Percentiles rank a stretch among this genome's conserved stretches.
phyloP scores from a whole-genome alignment of 2,329 filamentous ascomycete species.

The Aureobasidium sp. region DNA sequence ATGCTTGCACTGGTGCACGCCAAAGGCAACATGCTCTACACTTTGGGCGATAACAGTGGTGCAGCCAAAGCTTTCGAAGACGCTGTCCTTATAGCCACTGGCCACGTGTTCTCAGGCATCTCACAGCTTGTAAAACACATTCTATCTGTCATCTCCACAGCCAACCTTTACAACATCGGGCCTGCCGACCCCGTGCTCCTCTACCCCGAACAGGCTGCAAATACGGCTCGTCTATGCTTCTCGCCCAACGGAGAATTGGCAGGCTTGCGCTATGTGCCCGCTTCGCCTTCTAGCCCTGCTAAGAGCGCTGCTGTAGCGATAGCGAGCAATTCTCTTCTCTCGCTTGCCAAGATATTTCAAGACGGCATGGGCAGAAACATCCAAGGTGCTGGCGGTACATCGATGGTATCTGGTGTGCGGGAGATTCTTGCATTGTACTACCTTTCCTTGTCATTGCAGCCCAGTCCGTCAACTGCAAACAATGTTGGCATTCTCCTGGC shows the following conservation, averaged over 20 bases:
- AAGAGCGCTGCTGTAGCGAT: slow-evolving; percentile 80
- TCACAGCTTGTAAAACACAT: slow-evolving; percentile 73
- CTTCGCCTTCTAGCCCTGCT: slow-evolving; percentile 55
- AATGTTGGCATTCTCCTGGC: slow-evolving; percentile 97
- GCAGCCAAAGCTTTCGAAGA: slow-evolving; percentile 92
- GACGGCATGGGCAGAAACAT: slow-evolving; percentile 81
- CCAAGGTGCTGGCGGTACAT: slow-evolving; percentile 25
- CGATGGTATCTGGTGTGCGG: slow-evolving; percentile 64
- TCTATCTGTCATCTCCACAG: slow-evolving; percentile 55
- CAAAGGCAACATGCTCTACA: slow-evolving; percentile 97
- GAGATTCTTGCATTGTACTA: slow-evolving; percentile 96
- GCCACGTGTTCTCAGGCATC: slow-evolving; percentile 62
- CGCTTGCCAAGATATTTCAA: slow-evolving; percentile 94
- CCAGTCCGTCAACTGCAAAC: slow-evolving; percentile 94
- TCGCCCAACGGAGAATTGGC: slow-evolving; percentile 67
- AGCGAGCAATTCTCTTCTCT: slow-evolving; percentile 90
- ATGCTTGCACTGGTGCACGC: slow-evolving; percentile 92
- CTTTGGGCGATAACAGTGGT: slow-evolving; percentile 69
- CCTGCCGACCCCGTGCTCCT: slow-evolving; percentile 62
- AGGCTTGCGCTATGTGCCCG: slow-evolving; percentile 61
- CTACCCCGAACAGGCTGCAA: slow-evolving; percentile 73
- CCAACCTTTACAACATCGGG: slow-evolving; percentile 24
- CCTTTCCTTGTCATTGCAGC: slow-evolving; percentile 84
- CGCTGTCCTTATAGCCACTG: slow-evolving; percentile 81
- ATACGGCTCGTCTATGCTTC: slow-evolving; percentile 79